A percentile compares a stretch with the other conserved stretches of the same genome.
Evolutionary conservation across 2,329 filamentous ascomycete genomes (phyloP).

Genomic region (Botryotinia globosa): DNA sequence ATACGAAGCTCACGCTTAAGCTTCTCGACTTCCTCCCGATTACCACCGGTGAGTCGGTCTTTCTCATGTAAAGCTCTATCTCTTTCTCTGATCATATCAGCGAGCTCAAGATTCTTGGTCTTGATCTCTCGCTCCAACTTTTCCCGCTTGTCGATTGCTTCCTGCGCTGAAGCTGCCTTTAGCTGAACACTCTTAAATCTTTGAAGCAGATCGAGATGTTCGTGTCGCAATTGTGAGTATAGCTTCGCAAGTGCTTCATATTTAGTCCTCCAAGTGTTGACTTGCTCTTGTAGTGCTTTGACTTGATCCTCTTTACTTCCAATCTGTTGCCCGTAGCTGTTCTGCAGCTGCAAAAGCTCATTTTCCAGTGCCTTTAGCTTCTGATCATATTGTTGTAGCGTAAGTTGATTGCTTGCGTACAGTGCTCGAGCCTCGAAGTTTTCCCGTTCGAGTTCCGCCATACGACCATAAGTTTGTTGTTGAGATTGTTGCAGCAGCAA

Average conservation of each 20-base stretch:
- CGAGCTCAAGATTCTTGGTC: constrained; percentile 98
- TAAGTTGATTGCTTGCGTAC: constrained; percentile 94
- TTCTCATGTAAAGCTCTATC: constrained; percentile 92
- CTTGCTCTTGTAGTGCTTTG: constrained; percentile 86
- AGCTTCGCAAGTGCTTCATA: constrained; percentile 96
- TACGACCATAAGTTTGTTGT: constrained; percentile 90
- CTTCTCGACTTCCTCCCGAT: constrained; percentile 93
- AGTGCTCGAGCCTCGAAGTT: constrained; percentile 92
- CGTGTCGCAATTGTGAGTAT: constrained; percentile 91
- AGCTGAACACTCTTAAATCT: constrained; percentile 96
- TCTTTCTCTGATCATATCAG: constrained; percentile 96
- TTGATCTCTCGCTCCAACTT: constrained; percentile 97
- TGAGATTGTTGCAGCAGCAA: constrained; percentile 84
- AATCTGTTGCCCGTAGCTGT: constrained; percentile 80
- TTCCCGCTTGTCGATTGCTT: constrained; percentile 91
- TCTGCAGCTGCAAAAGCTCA: constrained; percentile 78
- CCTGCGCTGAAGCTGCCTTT: constrained; percentile 94
- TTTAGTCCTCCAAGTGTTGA: constrained; percentile 96
- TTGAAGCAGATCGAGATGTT: constrained; percentile 90
- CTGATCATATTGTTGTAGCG: constrained; percentile 95
- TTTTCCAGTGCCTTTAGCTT: constrained; percentile 89
- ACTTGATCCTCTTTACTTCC: constrained; percentile 94
- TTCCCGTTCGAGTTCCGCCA: constrained; percentile 92
- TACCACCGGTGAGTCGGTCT: constrained; percentile 79
- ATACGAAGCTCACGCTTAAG: constrained; percentile 89